Evolutionary conservation across 805 yeast species (phyloP), one percentile per base, ranked within the genome.

Genomic region (Nematodospora valgi): DNA sequence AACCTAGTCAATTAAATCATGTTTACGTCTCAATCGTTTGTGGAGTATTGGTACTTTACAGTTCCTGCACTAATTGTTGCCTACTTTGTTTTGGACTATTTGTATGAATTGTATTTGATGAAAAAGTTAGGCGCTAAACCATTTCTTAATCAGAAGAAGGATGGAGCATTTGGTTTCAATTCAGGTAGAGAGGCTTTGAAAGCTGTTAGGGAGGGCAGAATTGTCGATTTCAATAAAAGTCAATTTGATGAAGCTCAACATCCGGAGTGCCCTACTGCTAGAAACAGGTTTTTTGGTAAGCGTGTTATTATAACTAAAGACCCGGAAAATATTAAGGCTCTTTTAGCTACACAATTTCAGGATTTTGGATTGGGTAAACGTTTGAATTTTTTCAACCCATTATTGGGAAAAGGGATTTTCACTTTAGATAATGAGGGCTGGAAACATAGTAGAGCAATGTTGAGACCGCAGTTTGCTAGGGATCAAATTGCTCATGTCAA

Each of bases 381-480:
- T 30, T 58, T 56, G 32, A 40, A 48, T 9, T 57, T 49, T 17
- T 54, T 59, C 39, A 39, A 44, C 24, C 64, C 65, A 16, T 45
- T 62, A 13, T 44, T 63, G 27, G 69, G 68, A 0, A 63, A 59
- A 38, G 68, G 68, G 9, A 58, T 63, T 16, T 63, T 63, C 46
- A 61, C 68, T 19, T 56, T 59, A 23, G 68, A 62, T 36, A 58
- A 61, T n/a, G 54, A 42, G 9, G 60, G 62, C 12, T 62, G 69
- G 69, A 62, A 55, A 41, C 56, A 54, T 27, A 54, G 64, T 4
- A 45, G 66, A 34, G 58, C 62, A 13, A 52, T 59, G 44, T 54
- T 63, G 44, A 51, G 69, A 43, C 69, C 69, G 5, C 66, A 60
- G 33, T 63, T 62, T 40, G 52, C 66, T 12, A 49, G 64, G 32